Evolutionary conservation across 495 filamentous ascomycete species (phyloP).

Genomic region (Penicillium waksmanii): DNA sequence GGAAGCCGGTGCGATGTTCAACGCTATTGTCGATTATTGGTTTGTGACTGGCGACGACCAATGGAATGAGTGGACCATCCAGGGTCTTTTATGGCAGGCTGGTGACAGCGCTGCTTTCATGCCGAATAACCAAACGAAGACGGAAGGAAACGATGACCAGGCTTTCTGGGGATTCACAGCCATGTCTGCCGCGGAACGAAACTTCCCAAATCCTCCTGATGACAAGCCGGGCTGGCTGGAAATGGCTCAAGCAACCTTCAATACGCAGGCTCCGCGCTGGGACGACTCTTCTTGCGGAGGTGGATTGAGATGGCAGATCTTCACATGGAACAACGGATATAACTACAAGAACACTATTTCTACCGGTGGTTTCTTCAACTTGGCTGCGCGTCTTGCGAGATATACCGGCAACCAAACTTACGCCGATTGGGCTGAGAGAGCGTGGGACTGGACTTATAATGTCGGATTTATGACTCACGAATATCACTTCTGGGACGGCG

Average conservation of each 20-base stretch:
- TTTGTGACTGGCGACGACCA: slow-evolving; percentile 73
- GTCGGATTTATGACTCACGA: slow-evolving; percentile 65
- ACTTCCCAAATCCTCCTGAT: slow-evolving; percentile 60
- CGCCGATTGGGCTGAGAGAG: slow-evolving; percentile 71
- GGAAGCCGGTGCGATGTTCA: slow-evolving; percentile 79
- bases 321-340: slow-evolving; percentile 76
- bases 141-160: slow-evolving; percentile 83
- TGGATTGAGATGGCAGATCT: slow-evolving; percentile 85
- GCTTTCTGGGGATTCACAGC: slow-evolving; percentile 84
- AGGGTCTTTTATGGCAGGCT: slow-evolving; percentile 72
- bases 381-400: slow-evolving; percentile 73
- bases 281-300: slow-evolving; percentile 67
- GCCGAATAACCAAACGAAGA: slow-evolving; percentile 79
- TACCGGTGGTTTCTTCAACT: slow-evolving; percentile 80
- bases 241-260: slow-evolving; percentile 81
- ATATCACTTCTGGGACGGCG: slow-evolving; percentile 69
- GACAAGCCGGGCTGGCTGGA: slow-evolving; percentile 74
- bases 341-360: slow-evolving; percentile 82
- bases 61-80: slow-evolving; percentile 70
- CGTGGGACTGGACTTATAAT: slow-evolving; percentile 69
- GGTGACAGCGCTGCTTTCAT: slow-evolving; percentile 71
- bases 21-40: slow-evolving; percentile 81
- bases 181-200: slow-evolving; percentile 80
- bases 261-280: slow-evolving; percentile 74
- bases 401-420: slow-evolving; percentile 83